Evolutionary conservation across 139 green algal genomes (phyloP).

Genomic region (Chlorella ohadii): DNA sequence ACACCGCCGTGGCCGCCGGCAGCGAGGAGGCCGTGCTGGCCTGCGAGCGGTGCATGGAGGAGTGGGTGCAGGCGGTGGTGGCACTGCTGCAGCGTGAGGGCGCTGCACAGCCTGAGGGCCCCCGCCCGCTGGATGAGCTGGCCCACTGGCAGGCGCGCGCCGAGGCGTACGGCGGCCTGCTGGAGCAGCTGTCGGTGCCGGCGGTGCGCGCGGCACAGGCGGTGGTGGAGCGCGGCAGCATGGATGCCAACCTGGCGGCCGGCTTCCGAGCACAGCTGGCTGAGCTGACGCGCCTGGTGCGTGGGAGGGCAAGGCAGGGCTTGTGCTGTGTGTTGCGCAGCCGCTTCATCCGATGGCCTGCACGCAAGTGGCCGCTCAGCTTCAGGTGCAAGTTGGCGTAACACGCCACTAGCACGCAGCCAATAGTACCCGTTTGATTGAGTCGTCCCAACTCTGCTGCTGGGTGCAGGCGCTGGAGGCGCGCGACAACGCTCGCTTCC

Average conservation of each 20-base stretch:
- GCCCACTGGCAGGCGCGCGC: slow-evolving; percentile 88
- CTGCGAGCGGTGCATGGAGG: slow-evolving; percentile 28
- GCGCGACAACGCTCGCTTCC: slow-evolving; percentile 94
- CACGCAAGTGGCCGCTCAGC: too few relatives aligned
- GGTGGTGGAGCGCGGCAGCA: slow-evolving; percentile 64
- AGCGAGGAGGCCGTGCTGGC: slow-evolving; percentile 22
- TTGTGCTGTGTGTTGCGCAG: too few relatives aligned
- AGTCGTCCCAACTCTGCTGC: too few relatives aligned
- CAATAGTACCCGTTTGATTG: too few relatives aligned
- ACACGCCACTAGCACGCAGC: too few relatives aligned
- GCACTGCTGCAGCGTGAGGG: slow-evolving; percentile 3
- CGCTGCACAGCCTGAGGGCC: not conserved
- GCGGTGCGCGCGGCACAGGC: slow-evolving; percentile 65
- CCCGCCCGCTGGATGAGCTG: slow-evolving; percentile 85
- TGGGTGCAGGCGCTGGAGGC: slow-evolving; percentile 59
- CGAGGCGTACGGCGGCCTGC: slow-evolving; percentile 73
- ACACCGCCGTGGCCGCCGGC: not conserved
- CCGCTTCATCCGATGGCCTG: too few relatives aligned
- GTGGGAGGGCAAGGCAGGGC: too few relatives aligned
- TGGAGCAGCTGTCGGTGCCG: slow-evolving; percentile 87
- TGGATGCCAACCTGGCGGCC: slow-evolving; percentile 78
- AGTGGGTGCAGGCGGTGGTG: slow-evolving; percentile 8
- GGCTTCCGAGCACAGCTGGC: slow-evolving; percentile 69
- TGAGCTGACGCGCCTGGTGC: slow-evolving; percentile 42
- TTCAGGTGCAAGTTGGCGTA: too few relatives aligned